Evolutionary conservation across 441 rosid genomes (phyloP).

Genomic region (Rhodomyrtus psidioides): DNA sequence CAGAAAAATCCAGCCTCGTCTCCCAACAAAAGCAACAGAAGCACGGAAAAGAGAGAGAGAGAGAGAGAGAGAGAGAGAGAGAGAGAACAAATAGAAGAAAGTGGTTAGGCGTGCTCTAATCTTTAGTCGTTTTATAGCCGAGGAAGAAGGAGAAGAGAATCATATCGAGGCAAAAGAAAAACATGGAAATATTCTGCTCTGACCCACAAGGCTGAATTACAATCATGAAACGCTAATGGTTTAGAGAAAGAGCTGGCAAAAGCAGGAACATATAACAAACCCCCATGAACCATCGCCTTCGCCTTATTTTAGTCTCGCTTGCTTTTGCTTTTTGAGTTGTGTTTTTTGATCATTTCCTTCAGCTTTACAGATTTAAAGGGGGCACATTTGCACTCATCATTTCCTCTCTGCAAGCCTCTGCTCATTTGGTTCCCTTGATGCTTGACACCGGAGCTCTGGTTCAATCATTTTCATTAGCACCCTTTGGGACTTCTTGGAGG

Average conservation of each 20-base stretch:
- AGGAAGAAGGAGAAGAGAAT: background rate
- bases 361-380: slow-evolving; percentile 13
- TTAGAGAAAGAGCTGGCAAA: background rate
- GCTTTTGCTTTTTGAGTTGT: background rate
- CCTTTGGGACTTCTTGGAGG: background rate
- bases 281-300: background rate
- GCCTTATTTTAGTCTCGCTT: background rate
- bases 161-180: background rate
- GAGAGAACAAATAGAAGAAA: background rate
- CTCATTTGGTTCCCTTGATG: slow-evolving; percentile 50
- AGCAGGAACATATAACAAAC: background rate
- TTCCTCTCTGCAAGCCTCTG: slow-evolving; percentile 20
- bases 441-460: slow-evolving; percentile 34
- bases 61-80: background rate
- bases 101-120: background rate
- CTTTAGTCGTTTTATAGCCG: background rate
- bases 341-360: background rate
- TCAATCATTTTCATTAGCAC: slow-evolving; percentile 32
- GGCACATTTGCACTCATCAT: slow-evolving; percentile 11
- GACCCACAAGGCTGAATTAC: background rate
- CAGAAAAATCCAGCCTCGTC: background rate
- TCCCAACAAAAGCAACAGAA: background rate
- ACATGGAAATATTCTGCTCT: background rate
- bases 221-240: background rate
- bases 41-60: background rate